A percentile compares a stretch with the other conserved stretches of the same genome.
Evolutionary conservation across 140 eudicot species (phyloP).

Genomic region (Oenanthe javanica): DNA sequence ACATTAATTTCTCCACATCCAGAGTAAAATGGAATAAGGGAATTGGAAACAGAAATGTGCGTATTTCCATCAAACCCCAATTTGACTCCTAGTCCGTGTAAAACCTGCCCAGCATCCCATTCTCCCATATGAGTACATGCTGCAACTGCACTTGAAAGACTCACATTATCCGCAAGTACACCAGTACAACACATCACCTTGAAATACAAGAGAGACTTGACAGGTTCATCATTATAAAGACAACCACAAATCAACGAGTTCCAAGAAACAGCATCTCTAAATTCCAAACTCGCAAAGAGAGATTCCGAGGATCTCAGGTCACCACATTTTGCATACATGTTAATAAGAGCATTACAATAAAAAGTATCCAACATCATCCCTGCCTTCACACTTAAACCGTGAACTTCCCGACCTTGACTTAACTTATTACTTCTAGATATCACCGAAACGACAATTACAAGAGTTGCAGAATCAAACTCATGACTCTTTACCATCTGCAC

Average conservation of each 20-base stretch:
- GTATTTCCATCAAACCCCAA: constrained; percentile 25
- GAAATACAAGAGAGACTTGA: constrained; percentile 43
- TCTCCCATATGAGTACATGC: constrained; percentile 43
- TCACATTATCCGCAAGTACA: constrained; percentile 38
- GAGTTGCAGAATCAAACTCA: constrained; percentile 45
- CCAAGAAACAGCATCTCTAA: constrained; percentile 47
- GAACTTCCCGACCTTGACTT: constrained; percentile 28
- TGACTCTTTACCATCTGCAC: constrained; percentile 37
- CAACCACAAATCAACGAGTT: constrained; percentile 52
- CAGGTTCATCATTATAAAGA: constrained; percentile 32
- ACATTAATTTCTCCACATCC: constrained; percentile 37
- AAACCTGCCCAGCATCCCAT: constrained; percentile 28
- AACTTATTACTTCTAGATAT: constrained; percentile 22
- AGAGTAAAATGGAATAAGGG: constrained; percentile 62
- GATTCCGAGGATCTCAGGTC: constrained; percentile 45
- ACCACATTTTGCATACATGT: constrained; percentile 45
- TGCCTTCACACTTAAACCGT: constrained; percentile 38
- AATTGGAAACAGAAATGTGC: constrained; percentile 44
- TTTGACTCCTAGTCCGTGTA: constrained; percentile 51
- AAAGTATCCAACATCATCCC: constrained; percentile 39
- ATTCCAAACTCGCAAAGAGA: constrained; percentile 29
- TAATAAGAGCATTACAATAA: constrained; percentile 44
- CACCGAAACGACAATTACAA: constrained; percentile 40
- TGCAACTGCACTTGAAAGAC: constrained; percentile 54
- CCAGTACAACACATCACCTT: constrained; percentile 33